phyloP scores from a whole-genome alignment of 179 eudicot species.

The Sideroxylon spinosum region DNA sequence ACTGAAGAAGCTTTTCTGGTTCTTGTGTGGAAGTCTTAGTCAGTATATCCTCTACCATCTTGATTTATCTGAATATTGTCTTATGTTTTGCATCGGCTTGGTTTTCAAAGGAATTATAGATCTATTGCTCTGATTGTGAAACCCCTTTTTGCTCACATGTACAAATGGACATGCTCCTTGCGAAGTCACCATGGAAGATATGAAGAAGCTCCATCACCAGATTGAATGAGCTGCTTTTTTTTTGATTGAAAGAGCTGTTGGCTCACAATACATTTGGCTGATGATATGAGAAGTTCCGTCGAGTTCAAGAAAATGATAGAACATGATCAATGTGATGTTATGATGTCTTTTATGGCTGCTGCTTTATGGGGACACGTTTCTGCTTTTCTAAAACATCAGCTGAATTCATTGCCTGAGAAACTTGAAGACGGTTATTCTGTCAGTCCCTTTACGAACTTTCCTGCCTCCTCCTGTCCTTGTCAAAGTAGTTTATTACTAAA shows the following conservation, averaged over 20 bases:
- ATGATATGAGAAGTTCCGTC: slow-evolving; percentile 17
- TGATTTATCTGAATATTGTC: slow-evolving; percentile 53
- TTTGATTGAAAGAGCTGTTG: slow-evolving; percentile 47
- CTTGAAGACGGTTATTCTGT: slow-evolving; percentile 24
- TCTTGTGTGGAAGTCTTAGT: slow-evolving; percentile 27
- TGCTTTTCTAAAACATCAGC: slow-evolving; percentile 38
- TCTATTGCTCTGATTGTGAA: slow-evolving; percentile 45
- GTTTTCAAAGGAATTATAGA: slow-evolving; percentile 45
- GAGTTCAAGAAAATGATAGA: slow-evolving; percentile 21
- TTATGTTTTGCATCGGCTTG: slow-evolving; percentile 67
- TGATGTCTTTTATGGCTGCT: slow-evolving; percentile 30
- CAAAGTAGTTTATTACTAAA: no score
- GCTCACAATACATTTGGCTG: slow-evolving; percentile 27
- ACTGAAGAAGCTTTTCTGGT: slow-evolving; percentile 37
- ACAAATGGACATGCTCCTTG: slow-evolving; percentile 26
- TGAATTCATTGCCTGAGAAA: slow-evolving; percentile 31
- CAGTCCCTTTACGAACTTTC: slow-evolving; percentile 25
- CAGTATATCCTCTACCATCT: slow-evolving; percentile 31
- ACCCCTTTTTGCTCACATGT: slow-evolving; percentile 38
- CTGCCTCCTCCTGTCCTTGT: no score
- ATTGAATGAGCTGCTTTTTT: no score
- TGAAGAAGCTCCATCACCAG: slow-evolving; percentile 43
- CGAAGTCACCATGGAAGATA: slow-evolving; percentile 33
- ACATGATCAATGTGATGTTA: slow-evolving; percentile 32
- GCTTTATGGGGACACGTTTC: slow-evolving; percentile 64